Base-by-base conservation (phyloP, 495 filamentous ascomycete species). In the Penicillium bialowiezense region DNA sequence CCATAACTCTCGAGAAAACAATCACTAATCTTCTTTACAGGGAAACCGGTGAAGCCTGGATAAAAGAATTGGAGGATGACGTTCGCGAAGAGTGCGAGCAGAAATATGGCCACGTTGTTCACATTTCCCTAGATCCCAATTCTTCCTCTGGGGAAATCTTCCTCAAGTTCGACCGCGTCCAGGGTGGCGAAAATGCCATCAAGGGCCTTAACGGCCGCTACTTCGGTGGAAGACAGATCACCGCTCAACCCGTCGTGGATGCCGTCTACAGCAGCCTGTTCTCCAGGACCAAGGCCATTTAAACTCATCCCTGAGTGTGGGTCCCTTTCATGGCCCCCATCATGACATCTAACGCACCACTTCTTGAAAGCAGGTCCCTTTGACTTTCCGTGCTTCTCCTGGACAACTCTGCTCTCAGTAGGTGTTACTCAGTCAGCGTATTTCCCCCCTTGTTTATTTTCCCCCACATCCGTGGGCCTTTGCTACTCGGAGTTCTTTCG, bases 241-340 rank as follows among this genome's bases (percentile, higher is more conserved):
- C 82, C 61, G 95, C 92, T 56, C 87, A 90, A 57, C 93, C 90
- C 63, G 90, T 99, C 74, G 91, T 96, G 63, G 93, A 97, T 67
- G 90, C 90, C 54, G 90, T 99, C 68, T 99, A 99, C 83, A 91
- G 89, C 81, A 92, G 88, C 78, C 78, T 96, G 66, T 97, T 96
- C 79, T 86, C 88, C 66, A 84, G 90, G 65, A 90, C 87, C 52
- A 89, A 87, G 70, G 87, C 82, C 0, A 75, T 80, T 28, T 80
- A 74, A 62, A 26, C 19, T 34, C 44, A 17, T 29, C 34, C 34
- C 44, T 28, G 40, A 38, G 31, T 34, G 39, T 42, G 39, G 20
- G 38, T 53, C 24, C 44, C 7, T 14, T 20, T 8, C 15, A 21
- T 39, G 46, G 28, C 26, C 29, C 44, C 26, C 51, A 48, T 48